Base-by-base conservation (phyloP, 2,329 filamentous ascomycete species). In the Aspergillus brasiliensis region DNA sequence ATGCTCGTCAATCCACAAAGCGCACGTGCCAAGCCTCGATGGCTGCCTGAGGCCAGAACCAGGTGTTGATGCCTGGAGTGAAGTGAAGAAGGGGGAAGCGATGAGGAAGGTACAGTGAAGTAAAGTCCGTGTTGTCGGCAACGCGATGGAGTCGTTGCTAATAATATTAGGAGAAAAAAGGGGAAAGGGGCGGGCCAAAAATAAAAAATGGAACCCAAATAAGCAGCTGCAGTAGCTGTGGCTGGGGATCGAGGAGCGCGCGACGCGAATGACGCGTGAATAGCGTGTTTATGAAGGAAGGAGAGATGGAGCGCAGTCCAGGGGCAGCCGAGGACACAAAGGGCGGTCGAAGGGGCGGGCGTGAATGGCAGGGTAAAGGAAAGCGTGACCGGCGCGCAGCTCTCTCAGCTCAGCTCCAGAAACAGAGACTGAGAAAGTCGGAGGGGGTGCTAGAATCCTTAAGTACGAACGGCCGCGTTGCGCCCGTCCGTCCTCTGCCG, bases 381-480 rank as follows among this genome's bases (percentile, higher is more conserved):
- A 63, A 58, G 64, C 65, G 70, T 66, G 64, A 66, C 52, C 57
- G 59, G 60, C 62, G 63, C 65, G 64, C 64, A 66, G 62, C 31
- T 13, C 62, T 67, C 65, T 65, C 68, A 69, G 64, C 65, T 69
- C 68, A 69, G 67, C 67, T 72, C 69, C 71, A 73, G 71, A 73
- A 74, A 73, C 69, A 73, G 71, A 74, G 67, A 68, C 67, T 71
- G 70, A 71, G 69, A 67, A 73, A 75, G 67, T 70, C 69, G 67
- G 71, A 72, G 69, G 72, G 74, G 74, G 72, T 74, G 72, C 70
- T 70, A 74, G 73, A 76, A 76, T 75, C 68, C 74, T 76, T 76
- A 76, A 76, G 73, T 76, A 76, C 69, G 73, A 71, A 67, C 70
- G 70, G 64, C 64, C 68, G 67, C 64, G 64, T 70, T 70, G 69